phyloP scores from a whole-genome alignment of 2,329 filamentous ascomycete genomes.

The Fusarium sp. region DNA sequence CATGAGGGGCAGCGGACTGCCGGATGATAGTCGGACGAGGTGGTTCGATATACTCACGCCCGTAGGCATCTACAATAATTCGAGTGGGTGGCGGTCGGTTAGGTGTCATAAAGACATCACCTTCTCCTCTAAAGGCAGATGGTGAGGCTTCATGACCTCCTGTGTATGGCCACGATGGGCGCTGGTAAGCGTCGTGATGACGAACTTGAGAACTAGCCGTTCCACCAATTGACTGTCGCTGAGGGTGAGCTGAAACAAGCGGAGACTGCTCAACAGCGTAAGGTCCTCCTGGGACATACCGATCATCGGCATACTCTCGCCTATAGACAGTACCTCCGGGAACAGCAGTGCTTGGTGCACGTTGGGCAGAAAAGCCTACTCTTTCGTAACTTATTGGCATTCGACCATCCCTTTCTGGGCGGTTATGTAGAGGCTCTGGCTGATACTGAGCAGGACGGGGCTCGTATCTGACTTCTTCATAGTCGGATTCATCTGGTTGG shows the following conservation, averaged over 20 bases:
- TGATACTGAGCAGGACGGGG: constrained; percentile 53
- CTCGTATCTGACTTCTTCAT: constrained; percentile 57
- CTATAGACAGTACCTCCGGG: constrained; percentile 49
- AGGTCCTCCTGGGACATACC: constrained; percentile 45
- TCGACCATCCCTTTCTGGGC: constrained; percentile 47
- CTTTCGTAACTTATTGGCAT: constrained; percentile 52
- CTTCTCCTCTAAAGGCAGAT: constrained; percentile 62
- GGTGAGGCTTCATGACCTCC: constrained; percentile 58
- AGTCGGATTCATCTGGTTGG: constrained; percentile 49
- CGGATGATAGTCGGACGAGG: constrained; percentile 56
- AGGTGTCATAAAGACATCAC: constrained; percentile 63
- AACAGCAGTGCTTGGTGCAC: constrained; percentile 42
- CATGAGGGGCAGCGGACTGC: constrained; percentile 65
- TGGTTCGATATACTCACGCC: constrained; percentile 79
- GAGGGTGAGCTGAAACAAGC: constrained; percentile 52
- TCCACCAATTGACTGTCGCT: constrained; percentile 35
- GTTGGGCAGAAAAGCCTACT: constrained; percentile 41
- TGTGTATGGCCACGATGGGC: constrained; percentile 57
- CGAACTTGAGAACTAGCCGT: constrained; percentile 54
- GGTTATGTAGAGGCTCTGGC: constrained; percentile 51
- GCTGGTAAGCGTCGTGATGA: constrained; percentile 56
- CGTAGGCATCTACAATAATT: constrained; percentile 84
- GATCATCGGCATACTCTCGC: constrained; percentile 51
- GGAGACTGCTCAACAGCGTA: constrained; percentile 54
- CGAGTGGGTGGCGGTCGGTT: constrained; percentile 68